phyloP scores from a whole-genome alignment of 2,329 filamentous ascomycete genomes.

The Exophiala dermatitidis region DNA sequence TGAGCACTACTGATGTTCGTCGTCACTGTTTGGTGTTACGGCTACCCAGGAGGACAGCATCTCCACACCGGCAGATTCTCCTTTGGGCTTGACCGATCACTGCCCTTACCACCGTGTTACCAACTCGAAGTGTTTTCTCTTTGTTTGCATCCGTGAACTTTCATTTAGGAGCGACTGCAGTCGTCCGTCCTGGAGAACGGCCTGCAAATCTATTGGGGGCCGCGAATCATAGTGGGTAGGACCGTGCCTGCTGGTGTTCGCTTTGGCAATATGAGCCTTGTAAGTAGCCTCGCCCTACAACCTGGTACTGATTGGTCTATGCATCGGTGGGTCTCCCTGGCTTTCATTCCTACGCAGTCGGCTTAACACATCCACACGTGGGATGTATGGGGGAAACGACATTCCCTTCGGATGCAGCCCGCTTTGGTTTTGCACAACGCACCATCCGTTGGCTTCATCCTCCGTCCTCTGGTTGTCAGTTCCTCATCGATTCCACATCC shows the following conservation, averaged over 20 bases:
- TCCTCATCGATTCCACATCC: too few relatives aligned
- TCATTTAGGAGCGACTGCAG: neutral
- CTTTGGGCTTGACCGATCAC: too few relatives aligned
- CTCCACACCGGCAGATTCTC: too few relatives aligned
- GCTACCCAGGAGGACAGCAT: too few relatives aligned
- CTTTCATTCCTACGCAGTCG: neutral
- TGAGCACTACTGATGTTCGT: too few relatives aligned
- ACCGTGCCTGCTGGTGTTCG: neutral
- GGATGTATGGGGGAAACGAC: too few relatives aligned
- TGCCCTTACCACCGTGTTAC: neutral
- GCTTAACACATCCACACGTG: neutral
- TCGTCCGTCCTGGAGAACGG: neutral
- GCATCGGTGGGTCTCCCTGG: neutral
- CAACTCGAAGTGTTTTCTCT: neutral
- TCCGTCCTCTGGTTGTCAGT: too few relatives aligned
- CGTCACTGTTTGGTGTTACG: too few relatives aligned
- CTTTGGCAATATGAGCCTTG: constrained; percentile 3
- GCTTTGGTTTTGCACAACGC: too few relatives aligned
- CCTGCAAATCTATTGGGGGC: neutral
- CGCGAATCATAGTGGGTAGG: neutral
- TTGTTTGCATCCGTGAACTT: neutral
- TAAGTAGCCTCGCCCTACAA: constrained; percentile 2
- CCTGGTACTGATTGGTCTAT: neutral
- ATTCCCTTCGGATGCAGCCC: too few relatives aligned
- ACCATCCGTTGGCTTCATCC: too few relatives aligned